Percentiles rank a stretch among this genome's conserved stretches.
Evolutionary conservation across 768 basidiomycete species (phyloP).

Genomic region (Pleurotus platypus): DNA sequence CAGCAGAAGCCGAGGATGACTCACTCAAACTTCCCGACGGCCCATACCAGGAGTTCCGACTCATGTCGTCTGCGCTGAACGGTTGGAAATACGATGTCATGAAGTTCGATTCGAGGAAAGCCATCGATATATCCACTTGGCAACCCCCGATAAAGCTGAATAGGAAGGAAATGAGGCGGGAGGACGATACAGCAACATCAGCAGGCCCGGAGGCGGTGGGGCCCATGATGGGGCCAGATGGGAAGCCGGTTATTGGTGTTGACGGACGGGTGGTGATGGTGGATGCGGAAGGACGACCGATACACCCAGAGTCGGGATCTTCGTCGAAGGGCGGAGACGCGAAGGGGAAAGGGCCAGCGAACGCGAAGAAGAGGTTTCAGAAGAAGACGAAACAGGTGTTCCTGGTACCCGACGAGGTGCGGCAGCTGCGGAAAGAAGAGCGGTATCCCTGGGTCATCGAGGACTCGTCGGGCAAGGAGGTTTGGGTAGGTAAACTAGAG

Average conservation of each 20-base stretch:
- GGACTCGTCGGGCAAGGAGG: conserved; percentile 64
- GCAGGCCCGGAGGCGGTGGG: conserved; percentile 49
- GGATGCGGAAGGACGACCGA: conserved; percentile 72
- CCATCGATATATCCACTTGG: conserved; percentile 69
- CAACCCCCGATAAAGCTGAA: conserved; percentile 79
- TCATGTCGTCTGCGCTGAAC: conserved; percentile 76
- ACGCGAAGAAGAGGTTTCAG: conserved; percentile 72
- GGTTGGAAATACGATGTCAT: conserved; percentile 93
- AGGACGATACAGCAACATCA: conserved; percentile 27
- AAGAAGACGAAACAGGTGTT: conserved; percentile 84
- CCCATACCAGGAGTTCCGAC: conserved; percentile 70
- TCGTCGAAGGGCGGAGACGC: conserved; percentile 23
- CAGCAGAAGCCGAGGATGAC: conserved; percentile 46
- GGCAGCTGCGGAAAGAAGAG: conserved; percentile 82
- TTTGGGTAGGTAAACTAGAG: conserved; percentile 83
- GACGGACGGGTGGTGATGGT: conserved; percentile 82
- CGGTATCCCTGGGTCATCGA: conserved; percentile 92
- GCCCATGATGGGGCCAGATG: conserved; percentile 80
- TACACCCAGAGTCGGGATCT: conserved; percentile 33
- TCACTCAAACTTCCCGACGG: conserved; percentile 58
- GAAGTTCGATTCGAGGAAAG: conserved; percentile 81
- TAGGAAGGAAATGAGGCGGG: conserved; percentile 72
- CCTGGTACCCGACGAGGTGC: conserved; percentile 70
- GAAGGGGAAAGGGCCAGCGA: conserved; percentile 40
- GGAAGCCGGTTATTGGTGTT: conserved; percentile 75